Conservation (phyloP, 441 rosid genomes). For the Lepidium campestre region DNA sequence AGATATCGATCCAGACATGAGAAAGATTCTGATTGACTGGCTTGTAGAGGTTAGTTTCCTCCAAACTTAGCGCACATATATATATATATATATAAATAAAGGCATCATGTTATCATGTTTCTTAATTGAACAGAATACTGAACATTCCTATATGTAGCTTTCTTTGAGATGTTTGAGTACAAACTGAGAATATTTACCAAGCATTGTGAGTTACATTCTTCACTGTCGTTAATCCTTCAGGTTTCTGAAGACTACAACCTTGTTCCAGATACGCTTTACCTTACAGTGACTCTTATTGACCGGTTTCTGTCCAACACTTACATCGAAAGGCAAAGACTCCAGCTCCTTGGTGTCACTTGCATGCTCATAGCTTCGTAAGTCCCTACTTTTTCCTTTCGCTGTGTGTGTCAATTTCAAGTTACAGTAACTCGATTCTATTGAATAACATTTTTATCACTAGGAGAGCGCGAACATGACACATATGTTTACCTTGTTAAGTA, state of each 20-base stretch:
- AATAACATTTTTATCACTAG: neutral
- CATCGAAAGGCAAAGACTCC: slow-evolving; percentile 80
- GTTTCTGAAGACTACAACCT: slow-evolving; percentile 86
- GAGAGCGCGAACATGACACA: neutral
- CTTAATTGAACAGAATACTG: neutral
- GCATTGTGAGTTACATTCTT: slow-evolving; percentile 8
- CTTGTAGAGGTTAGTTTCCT: slow-evolving; percentile 72
- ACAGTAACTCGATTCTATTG: neutral
- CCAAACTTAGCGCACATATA: neutral
- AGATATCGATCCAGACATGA: slow-evolving; percentile 74
- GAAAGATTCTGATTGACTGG: slow-evolving; percentile 85
- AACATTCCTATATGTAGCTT: neutral
- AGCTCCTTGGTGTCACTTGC: slow-evolving; percentile 91
- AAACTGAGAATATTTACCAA: neutral
- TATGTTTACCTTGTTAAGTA: neutral
- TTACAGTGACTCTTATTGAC: slow-evolving; percentile 86
- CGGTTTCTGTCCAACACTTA: slow-evolving; percentile 67
- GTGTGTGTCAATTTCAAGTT: neutral
- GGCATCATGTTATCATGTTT: neutral
- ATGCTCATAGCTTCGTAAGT: slow-evolving; percentile 98
- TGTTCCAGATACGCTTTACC: slow-evolving; percentile 93
- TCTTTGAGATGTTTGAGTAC: neutral
- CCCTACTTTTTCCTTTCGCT: neutral
- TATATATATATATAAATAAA: neutral
- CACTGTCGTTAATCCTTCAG: slow-evolving; percentile 37